phyloP scores from a whole-genome alignment of 1,284 basidiomycete genomes.

The Cutaneotrichosporon daszewskae region DNA sequence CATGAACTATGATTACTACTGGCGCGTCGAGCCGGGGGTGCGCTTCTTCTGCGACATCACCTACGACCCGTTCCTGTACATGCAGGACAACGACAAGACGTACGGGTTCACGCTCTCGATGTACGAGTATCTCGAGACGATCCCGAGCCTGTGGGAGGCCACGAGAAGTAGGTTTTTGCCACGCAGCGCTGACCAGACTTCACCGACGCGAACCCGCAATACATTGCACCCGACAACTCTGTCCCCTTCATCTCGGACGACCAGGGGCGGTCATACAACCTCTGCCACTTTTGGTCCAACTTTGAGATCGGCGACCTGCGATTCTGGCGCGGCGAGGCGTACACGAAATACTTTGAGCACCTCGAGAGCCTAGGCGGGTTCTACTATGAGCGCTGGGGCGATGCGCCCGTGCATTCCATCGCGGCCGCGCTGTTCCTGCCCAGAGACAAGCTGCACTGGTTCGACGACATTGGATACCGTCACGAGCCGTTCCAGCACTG shows the following conservation, averaged over 20 bases:
- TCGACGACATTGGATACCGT: constrained; percentile 52
- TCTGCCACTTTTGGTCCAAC: constrained; percentile 80
- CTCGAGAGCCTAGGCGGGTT: constrained; percentile 75
- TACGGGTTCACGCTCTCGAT: constrained; percentile 75
- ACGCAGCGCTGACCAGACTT: constrained; percentile 54
- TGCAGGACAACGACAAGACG: constrained; percentile 71
- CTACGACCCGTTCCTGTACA: constrained; percentile 80
- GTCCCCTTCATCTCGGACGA: constrained; percentile 72
- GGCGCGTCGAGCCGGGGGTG: constrained; percentile 60
- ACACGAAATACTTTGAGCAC: constrained; percentile 68
- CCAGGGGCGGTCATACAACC: constrained; percentile 63
- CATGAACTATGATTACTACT: constrained; percentile 82
- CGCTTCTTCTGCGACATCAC: constrained; percentile 3
- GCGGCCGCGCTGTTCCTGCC: constrained; percentile 66
- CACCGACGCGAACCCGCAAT: constrained; percentile 60
- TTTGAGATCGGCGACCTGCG: constrained; percentile 72
- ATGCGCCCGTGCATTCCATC: constrained; percentile 79
- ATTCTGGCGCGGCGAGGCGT: constrained; percentile 73
- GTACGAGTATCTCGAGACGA: constrained; percentile 70
- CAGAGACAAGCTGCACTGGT: constrained; percentile 70
- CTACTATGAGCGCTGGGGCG: constrained; percentile 71
- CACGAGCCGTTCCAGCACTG: constrained; percentile 49
- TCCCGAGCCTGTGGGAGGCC: constrained; percentile 67
- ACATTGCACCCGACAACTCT: constrained; percentile 63
- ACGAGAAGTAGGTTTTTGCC: constrained; percentile 55